These are phyloP conservation scores for Backusella circina DNA, from an alignment of 192 early-diverging fungal species.

Conservation along the genomic window DNA sequence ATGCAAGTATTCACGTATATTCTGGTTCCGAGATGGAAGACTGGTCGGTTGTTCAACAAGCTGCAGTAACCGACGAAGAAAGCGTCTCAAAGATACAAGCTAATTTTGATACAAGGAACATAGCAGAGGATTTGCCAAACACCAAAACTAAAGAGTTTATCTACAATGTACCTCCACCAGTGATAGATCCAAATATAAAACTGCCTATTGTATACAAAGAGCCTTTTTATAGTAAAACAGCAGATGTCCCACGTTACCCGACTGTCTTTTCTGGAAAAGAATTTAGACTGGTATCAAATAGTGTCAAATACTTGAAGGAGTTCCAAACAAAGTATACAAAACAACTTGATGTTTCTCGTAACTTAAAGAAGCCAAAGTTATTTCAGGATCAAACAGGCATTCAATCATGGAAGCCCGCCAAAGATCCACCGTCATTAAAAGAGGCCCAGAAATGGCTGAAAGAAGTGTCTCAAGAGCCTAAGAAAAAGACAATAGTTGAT, in stretches of 20 bases:
- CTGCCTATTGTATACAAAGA: slow-evolving; percentile 49
- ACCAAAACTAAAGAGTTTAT: neutral
- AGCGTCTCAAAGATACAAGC: neutral
- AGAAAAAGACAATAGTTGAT: neutral
- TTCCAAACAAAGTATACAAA: slow-evolving; percentile 1
- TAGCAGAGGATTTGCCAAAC: neutral
- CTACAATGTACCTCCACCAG: slow-evolving; percentile 16
- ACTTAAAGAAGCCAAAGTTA: neutral
- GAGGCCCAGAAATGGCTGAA: slow-evolving; percentile 41
- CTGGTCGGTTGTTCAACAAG: neutral
- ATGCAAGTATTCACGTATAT: neutral
- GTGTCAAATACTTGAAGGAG: slow-evolving; percentile 3
- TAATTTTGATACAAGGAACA: no score
- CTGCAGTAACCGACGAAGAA: neutral
- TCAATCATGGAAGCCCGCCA: slow-evolving; percentile 33
- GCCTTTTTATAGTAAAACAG: slow-evolving; percentile 55
- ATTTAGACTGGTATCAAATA: slow-evolving; percentile 38
- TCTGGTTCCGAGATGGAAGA: neutral
- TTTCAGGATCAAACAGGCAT: neutral
- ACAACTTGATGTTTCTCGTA: neutral
- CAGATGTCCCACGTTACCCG: slow-evolving; percentile 50
- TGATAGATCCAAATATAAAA: neutral
- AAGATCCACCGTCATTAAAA: slow-evolving; percentile 36
- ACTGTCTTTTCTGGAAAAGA: slow-evolving; percentile 60
- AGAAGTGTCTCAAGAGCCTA: slow-evolving; percentile 4